These are phyloP conservation scores for Stagonosporopsis rhizophila DNA, from an alignment of 2,329 filamentous ascomycete genomes.

Conservation along the genomic window DNA sequence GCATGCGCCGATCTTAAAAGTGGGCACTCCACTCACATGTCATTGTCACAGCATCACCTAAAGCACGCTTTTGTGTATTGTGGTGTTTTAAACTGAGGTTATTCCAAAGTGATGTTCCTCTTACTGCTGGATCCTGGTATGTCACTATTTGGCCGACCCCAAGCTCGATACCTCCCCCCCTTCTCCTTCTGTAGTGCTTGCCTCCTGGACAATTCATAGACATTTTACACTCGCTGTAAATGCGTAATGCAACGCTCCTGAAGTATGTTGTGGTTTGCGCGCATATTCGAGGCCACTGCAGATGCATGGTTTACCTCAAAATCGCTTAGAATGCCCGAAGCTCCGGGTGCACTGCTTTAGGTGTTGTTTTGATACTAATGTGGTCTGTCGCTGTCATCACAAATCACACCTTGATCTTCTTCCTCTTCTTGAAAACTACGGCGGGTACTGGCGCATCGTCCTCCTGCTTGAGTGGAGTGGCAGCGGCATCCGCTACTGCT, in stretches of 20 bases:
- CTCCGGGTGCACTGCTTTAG: neutral
- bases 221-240: neutral
- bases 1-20: conserved; percentile 38
- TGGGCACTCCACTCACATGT: conserved; percentile 16
- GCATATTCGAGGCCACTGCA: neutral
- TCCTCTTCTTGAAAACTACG: conserved; percentile 82
- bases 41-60: neutral
- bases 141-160: neutral
- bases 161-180: neutral
- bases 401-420: conserved; percentile 59
- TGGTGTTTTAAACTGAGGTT: neutral
- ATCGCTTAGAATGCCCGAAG: neutral
- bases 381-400: neutral
- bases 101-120: neutral
- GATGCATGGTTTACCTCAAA: neutral
- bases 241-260: neutral
- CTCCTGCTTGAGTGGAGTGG: conserved; percentile 27
- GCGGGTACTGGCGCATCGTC: conserved; percentile 45
- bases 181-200: neutral
- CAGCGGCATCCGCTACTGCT: conserved; percentile 26
- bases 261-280: neutral
- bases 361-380: neutral
- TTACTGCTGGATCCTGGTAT: neutral
- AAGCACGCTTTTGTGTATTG: neutral
- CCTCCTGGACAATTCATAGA: neutral